Percentiles rank a stretch among this genome's conserved stretches.
These are phyloP conservation scores for Digitaria exilis DNA, from an alignment of 202 grass and related monocot genomes.

Conservation along the genomic window DNA sequence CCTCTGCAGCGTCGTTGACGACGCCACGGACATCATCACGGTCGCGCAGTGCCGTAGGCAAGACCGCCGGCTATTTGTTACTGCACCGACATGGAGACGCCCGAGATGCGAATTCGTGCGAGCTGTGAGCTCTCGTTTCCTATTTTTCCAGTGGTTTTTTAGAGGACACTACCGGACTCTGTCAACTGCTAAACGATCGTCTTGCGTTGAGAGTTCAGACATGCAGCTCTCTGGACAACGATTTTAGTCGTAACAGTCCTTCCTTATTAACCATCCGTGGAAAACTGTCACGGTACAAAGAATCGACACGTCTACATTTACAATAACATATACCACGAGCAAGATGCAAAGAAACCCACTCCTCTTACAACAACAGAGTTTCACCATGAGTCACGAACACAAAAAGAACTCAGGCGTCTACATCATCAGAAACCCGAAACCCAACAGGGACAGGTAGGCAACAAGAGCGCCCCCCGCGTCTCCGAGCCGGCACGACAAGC, in stretches of 20 bases:
- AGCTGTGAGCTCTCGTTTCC: background rate
- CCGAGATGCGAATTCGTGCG: constrained; percentile 25
- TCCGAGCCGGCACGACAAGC: constrained; percentile 8
- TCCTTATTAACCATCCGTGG: background rate
- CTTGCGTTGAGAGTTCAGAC: background rate
- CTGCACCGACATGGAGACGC: background rate
- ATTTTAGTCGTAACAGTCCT: background rate
- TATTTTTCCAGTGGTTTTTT: constrained; percentile 44
- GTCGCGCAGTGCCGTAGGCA: background rate
- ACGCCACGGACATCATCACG: constrained; percentile 28
- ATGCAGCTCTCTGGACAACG: background rate
- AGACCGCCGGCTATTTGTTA: background rate
- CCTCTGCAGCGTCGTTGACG: constrained; percentile 9
- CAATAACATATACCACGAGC: background rate
- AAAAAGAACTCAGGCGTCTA: background rate
- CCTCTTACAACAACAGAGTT: background rate
- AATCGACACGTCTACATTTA: background rate
- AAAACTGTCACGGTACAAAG: background rate
- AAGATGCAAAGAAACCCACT: background rate
- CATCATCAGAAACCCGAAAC: background rate
- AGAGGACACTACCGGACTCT: constrained; percentile 15
- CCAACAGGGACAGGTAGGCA: background rate
- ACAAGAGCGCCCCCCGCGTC: background rate
- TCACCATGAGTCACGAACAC: background rate
- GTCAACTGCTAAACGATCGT: constrained; percentile 35